phyloP scores from a whole-genome alignment of 2,329 filamentous ascomycete species.

The Aspergillus sp. region DNA sequence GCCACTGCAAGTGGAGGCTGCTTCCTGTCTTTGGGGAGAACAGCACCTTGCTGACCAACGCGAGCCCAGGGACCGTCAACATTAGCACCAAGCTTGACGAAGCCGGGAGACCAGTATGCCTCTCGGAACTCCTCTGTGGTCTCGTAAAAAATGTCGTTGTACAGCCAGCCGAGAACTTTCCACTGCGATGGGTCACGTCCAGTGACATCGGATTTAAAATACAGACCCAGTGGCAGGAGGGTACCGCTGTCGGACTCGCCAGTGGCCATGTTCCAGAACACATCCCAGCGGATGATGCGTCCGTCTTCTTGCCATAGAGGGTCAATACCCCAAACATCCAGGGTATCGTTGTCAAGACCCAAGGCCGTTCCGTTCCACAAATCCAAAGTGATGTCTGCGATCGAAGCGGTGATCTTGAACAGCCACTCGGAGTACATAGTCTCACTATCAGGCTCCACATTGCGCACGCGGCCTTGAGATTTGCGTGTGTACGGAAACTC shows the following conservation, averaged over 20 bases:
- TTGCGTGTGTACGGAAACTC: conserved; percentile 20
- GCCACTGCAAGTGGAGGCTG: conserved; percentile 19
- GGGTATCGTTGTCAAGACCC: conserved; percentile 20
- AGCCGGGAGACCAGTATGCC: conserved; percentile 20
- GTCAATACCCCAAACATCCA: conserved; percentile 20
- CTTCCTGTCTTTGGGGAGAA: conserved; percentile 15
- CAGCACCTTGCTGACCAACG: conserved; percentile 13
- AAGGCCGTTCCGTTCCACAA: conserved; percentile 21
- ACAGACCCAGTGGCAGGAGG: conserved; percentile 19
- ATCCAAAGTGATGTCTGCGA: conserved; percentile 21
- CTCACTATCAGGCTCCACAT: conserved; percentile 18
- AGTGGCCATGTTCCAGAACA: conserved; percentile 19
- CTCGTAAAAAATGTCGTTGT: conserved; percentile 21
- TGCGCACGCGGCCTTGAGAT: conserved; percentile 18
- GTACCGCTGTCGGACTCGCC: conserved; percentile 13
- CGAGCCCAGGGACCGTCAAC: conserved; percentile 21
- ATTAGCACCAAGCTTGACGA: conserved; percentile 19
- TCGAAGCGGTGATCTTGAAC: conserved; percentile 17
- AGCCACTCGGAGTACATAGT: conserved; percentile 17
- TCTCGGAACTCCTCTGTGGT: conserved; percentile 20
- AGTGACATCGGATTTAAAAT: conserved; percentile 20
- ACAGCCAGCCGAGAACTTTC: conserved; percentile 20
- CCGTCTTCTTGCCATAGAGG: conserved; percentile 23
- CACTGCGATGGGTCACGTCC: conserved; percentile 22
- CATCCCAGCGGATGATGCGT: conserved; percentile 19